Conservation (phyloP, 2,329 filamentous ascomycete species). For the Phialocephala subalpina region DNA sequence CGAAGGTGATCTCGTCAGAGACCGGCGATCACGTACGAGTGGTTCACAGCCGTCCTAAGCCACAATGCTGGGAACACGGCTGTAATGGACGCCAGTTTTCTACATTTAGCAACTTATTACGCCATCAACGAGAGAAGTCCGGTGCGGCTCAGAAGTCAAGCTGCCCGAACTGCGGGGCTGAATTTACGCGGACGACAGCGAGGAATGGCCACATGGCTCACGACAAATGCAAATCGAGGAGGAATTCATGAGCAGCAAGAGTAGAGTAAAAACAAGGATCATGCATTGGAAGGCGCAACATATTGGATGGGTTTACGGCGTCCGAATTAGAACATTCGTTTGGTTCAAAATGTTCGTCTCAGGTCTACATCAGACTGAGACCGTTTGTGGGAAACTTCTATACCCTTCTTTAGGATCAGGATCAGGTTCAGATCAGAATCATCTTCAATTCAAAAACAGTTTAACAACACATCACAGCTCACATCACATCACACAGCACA, state of each 20-base stretch:
- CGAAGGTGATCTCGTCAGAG: slow-evolving; percentile 50
- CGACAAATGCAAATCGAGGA: slow-evolving; percentile 88
- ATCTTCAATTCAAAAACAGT: slow-evolving; percentile 14
- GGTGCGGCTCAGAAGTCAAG: slow-evolving; percentile 88
- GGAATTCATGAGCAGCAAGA: slow-evolving; percentile 49
- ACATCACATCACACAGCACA: slow-evolving; percentile 11
- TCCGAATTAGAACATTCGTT: slow-evolving; percentile 31
- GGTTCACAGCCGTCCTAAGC: slow-evolving; percentile 83
- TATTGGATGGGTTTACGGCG: slow-evolving; percentile 12
- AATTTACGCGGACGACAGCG: slow-evolving; percentile 89
- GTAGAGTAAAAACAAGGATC: not conserved
- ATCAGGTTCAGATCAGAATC: slow-evolving; percentile 3
- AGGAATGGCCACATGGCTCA: slow-evolving; percentile 87
- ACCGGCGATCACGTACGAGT: slow-evolving; percentile 67
- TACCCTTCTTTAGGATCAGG: slow-evolving; percentile 34
- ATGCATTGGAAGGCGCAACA: slow-evolving; percentile 9
- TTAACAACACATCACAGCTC: slow-evolving; percentile 3
- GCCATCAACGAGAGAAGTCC: slow-evolving; percentile 94
- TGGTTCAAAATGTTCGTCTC: slow-evolving; percentile 20
- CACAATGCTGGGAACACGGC: slow-evolving; percentile 96
- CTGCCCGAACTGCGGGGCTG: slow-evolving; percentile 90
- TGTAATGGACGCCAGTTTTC: slow-evolving; percentile 96
- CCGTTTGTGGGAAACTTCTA: slow-evolving; percentile 24
- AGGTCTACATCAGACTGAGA: slow-evolving; percentile 13
- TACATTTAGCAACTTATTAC: slow-evolving; percentile 92